Evolutionary conservation across 306 rosid genomes (phyloP).

Genomic region (Ormosia emarginata): DNA sequence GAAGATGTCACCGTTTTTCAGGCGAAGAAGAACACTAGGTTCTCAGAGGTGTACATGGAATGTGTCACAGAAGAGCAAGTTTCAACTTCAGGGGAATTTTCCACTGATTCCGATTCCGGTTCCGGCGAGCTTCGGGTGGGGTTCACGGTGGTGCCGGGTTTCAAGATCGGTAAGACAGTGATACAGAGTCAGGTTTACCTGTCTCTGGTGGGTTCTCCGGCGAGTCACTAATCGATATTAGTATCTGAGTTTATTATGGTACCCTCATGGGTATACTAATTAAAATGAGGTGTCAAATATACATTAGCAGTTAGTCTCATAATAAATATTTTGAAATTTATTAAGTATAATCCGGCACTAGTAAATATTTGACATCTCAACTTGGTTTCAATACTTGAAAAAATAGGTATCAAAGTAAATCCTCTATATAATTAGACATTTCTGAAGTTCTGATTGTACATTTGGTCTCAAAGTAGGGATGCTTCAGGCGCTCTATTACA

Average conservation of each 20-base stretch:
- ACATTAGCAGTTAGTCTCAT: neutral
- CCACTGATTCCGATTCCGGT: conserved; percentile 2
- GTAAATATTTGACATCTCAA: conserved; percentile 10
- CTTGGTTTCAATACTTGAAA: neutral
- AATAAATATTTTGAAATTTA: neutral
- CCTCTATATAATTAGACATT: conserved; percentile 9
- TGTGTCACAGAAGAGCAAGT: conserved; percentile 49
- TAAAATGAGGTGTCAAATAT: conserved; percentile 21
- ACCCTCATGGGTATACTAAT: neutral
- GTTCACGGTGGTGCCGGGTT: conserved; percentile 92
- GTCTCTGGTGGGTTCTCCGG: conserved; percentile 39
- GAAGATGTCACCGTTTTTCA: conserved; percentile 60
- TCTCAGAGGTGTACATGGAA: conserved; percentile 95
- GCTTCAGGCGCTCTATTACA: neutral
- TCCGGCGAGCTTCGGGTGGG: conserved; percentile 47
- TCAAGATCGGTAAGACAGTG: conserved; percentile 61
- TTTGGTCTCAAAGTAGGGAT: conserved; percentile 5
- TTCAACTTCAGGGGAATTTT: conserved; percentile 31
- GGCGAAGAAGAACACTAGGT: conserved; percentile 62
- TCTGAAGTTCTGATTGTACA: conserved; percentile 24
- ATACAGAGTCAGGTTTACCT: conserved; percentile 81
- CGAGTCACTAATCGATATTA: neutral
- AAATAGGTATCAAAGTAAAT: neutral
- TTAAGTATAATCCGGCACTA: neutral
- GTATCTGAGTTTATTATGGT: neutral